Evolutionary conservation across 2,329 filamentous ascomycete genomes (phyloP), one percentile per base, ranked within the genome.

Genomic region (Camptophora hylomeconis): DNA sequence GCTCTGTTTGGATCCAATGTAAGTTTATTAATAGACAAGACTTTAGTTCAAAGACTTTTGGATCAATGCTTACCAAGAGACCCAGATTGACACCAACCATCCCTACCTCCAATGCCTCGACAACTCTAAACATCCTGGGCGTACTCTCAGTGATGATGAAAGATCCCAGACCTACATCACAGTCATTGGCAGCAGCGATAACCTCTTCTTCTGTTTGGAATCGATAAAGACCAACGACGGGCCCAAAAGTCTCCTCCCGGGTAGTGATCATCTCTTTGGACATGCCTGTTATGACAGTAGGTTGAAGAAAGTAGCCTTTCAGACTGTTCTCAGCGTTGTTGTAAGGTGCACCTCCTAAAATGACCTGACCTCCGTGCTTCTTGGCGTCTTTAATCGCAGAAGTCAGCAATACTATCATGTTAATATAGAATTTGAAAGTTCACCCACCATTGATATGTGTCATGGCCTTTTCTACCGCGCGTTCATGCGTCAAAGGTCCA

Each of bases 81-180:
- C 42, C 64, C 3, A 63, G 65, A 42, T 67, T 67, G 21, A 67
- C 40, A 31, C 81, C 82, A 1, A 92, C 72, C 83, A 92, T 92
- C 30, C 82, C 83, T 1, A 87, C 80, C 50, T 92, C 79, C 20
- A 92, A 58, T 10, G 66, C 65, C 56, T 80, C 75, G 0, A 74
- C 70, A 0, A 81, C 75, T 57, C 46, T 67, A 60, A 8, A 79
- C 37, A 45, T 80, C 68, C 27, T 59, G 56, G 5, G 71, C 40
- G 29, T 54, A 41, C 26, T 48, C 40, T 39, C 45, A 23, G 58
- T 66, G 57, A 69, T 75, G 1, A 77, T 62, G 0, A 69, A 71
- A 2, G 66, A 62, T 0, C 67, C 69, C 0, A 75, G 58, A 0
- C 68, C 70, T 17, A 58, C 61, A 13, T 64, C 55, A 2, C 55